Conservation (phyloP, 2,329 filamentous ascomycete genomes). For the Penicillium expansum region DNA sequence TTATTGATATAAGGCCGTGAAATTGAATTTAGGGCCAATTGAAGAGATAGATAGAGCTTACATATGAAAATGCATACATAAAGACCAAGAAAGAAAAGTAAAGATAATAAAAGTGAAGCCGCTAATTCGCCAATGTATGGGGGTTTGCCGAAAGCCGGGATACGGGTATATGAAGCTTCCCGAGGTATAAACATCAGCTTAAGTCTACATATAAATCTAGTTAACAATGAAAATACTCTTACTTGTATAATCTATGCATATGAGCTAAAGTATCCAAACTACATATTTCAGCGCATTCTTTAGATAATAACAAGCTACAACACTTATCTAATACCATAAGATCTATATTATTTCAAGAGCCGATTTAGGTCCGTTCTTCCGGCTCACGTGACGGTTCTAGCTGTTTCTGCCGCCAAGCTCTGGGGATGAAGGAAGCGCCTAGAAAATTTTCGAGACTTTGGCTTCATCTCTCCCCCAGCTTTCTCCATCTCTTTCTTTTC, state of each 20-base stretch:
- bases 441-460: slow-evolving; percentile 43
- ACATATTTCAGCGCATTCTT: not conserved
- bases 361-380: slow-evolving; percentile 1
- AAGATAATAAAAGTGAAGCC: not conserved
- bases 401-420: slow-evolving; percentile 45
- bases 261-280: no score
- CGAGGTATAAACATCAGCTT: not conserved
- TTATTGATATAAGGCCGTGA: not conserved
- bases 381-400: slow-evolving; percentile 43
- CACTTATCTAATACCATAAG: no score
- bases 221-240: not conserved
- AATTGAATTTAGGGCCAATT: not conserved
- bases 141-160: not conserved
- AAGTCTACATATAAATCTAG: not conserved
- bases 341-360: not conserved
- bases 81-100: not conserved
- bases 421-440: slow-evolving; percentile 30
- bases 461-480: slow-evolving; percentile 36
- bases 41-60: not conserved
- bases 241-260: not conserved
- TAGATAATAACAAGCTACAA: not conserved
- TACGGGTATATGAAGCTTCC: not conserved
- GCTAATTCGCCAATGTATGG: not conserved
- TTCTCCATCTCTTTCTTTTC: slow-evolving; percentile 29
- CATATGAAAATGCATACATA: no score